phyloP scores from a whole-genome alignment of 2,329 filamentous ascomycete species.

The Stylonectria norvegica region DNA sequence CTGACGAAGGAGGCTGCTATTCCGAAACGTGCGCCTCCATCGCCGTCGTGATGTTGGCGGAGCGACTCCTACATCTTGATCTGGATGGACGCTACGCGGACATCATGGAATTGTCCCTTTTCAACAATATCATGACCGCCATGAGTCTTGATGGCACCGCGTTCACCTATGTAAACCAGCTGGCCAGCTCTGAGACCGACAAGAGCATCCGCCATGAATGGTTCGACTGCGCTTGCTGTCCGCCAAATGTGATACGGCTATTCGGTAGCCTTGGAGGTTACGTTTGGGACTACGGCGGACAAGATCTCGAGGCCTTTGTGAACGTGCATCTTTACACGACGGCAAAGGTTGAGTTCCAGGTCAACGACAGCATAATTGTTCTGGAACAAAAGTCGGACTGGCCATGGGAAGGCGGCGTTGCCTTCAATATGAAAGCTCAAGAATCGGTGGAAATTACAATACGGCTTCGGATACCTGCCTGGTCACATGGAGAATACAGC shows the following conservation, averaged over 20 bases:
- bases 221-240: slow-evolving; percentile 60
- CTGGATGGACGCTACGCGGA: slow-evolving; percentile 53
- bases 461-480: slow-evolving; percentile 52
- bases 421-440: slow-evolving; percentile 39
- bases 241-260: slow-evolving; percentile 55
- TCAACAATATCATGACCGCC: slow-evolving; percentile 57
- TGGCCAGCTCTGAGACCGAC: slow-evolving; percentile 51
- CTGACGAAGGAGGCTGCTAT: slow-evolving; percentile 61
- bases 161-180: slow-evolving; percentile 61
- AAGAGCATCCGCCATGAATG: slow-evolving; percentile 51
- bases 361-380: slow-evolving; percentile 32
- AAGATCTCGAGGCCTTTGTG: slow-evolving; percentile 34
- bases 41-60: slow-evolving; percentile 58
- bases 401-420: slow-evolving; percentile 54
- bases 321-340: slow-evolving; percentile 56
- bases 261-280: slow-evolving; percentile 57
- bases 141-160: slow-evolving; percentile 53
- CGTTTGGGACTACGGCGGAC: slow-evolving; percentile 44
- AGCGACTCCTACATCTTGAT: slow-evolving; percentile 52
- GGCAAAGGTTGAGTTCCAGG: slow-evolving; percentile 41
- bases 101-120: slow-evolving; percentile 58
- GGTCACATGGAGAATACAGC: slow-evolving; percentile 38
- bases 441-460: slow-evolving; percentile 34
- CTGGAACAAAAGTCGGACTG: slow-evolving; percentile 46
- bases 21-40: slow-evolving; percentile 60